Conservation (phyloP, 2,329 filamentous ascomycete genomes). For the Fusarium miscanthi region DNA sequence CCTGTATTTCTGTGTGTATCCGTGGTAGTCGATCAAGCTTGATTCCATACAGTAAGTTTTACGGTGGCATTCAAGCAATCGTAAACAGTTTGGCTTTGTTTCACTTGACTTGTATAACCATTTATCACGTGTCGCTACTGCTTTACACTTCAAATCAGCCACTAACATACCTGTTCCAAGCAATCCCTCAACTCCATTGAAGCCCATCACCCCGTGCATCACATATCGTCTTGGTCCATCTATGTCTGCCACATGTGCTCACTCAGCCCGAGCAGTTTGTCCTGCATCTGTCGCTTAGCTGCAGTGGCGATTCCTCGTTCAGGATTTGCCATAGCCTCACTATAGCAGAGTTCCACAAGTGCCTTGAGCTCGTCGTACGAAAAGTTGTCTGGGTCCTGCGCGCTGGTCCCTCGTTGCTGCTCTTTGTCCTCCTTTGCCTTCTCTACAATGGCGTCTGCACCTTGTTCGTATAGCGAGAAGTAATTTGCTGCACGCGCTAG, state of each 20-base stretch:
- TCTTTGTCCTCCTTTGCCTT: constrained; percentile 65
- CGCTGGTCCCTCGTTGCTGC: constrained; percentile 50
- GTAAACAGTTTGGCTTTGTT: neutral
- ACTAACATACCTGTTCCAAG: constrained; percentile 11
- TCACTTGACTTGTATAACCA: neutral
- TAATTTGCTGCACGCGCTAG: constrained; percentile 73
- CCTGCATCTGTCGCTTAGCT: constrained; percentile 76
- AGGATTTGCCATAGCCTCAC: constrained; percentile 72
- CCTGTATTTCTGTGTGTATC: neutral
- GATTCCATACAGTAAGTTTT: neutral
- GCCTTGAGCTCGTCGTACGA: constrained; percentile 75
- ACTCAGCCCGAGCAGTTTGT: constrained; percentile 75
- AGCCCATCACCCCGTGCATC: neutral
- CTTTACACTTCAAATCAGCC: constrained; percentile 2
- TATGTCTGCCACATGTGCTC: constrained; percentile 76
- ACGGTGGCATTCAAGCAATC: neutral
- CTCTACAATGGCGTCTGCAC: constrained; percentile 72
- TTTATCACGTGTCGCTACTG: constrained; percentile 16
- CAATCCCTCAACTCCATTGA: constrained; percentile 26
- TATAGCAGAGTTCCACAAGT: constrained; percentile 74
- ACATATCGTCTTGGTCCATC: neutral
- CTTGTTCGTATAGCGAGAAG: constrained; percentile 74
- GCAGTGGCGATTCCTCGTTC: constrained; percentile 74
- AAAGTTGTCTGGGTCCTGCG: constrained; percentile 58
- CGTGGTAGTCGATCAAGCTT: neutral